A percentile compares a stretch with the other conserved stretches of the same genome.
These are phyloP conservation scores for Osmanthus fragrans DNA, from an alignment of 257 asterid genomes.

Conservation along the genomic window DNA sequence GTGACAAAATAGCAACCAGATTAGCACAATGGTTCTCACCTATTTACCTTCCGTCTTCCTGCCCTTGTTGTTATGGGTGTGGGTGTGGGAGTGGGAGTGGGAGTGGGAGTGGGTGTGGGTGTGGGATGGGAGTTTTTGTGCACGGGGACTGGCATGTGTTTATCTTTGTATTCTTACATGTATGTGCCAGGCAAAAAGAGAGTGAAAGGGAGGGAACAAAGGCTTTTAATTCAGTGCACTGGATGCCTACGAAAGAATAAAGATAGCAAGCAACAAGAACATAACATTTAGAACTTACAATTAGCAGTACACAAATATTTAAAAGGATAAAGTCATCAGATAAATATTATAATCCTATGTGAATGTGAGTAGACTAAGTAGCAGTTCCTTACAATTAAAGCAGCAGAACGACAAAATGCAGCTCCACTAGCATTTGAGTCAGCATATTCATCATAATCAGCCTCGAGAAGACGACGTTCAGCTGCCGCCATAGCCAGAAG, in stretches of 20 bases:
- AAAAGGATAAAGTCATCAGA: not conserved
- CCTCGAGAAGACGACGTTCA: slow-evolving; percentile 44
- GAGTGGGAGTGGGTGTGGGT: not conserved
- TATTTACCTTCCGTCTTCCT: not conserved
- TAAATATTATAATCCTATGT: not conserved
- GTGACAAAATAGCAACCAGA: not conserved
- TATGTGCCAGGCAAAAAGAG: not conserved
- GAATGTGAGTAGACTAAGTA: not conserved
- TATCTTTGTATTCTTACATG: not conserved
- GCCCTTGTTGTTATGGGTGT: not conserved
- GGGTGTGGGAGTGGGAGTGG: not conserved
- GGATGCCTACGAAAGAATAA: not conserved
- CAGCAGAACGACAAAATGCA: slow-evolving; percentile 54
- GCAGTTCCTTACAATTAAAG: slow-evolving; percentile 40
- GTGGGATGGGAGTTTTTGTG: not conserved
- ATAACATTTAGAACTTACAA: not conserved
- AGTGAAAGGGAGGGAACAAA: not conserved
- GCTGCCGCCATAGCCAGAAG: slow-evolving; percentile 50
- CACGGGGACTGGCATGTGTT: not conserved
- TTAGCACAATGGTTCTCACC: not conserved
- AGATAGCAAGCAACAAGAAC: not conserved
- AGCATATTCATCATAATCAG: slow-evolving; percentile 47
- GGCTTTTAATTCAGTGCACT: not conserved
- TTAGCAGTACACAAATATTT: not conserved
- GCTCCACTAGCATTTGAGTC: slow-evolving; percentile 51